phyloP scores from a whole-genome alignment of 352 stramenopile species.

The Globisporangium radiosum region DNA sequence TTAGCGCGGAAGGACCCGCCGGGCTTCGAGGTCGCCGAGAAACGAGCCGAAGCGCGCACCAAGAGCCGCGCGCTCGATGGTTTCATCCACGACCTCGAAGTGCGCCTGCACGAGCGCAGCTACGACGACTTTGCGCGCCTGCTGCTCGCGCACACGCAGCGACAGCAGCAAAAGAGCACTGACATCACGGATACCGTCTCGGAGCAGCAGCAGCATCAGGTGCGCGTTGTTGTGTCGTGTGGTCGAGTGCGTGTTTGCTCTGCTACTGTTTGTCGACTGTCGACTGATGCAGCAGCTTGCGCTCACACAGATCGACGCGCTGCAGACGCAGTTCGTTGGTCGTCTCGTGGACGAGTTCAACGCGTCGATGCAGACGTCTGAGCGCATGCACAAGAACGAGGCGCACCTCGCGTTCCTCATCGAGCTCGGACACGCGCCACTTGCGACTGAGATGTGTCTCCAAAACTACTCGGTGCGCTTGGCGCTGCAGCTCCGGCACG shows the following conservation, averaged over 20 bases:
- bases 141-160: slow-evolving; percentile 35
- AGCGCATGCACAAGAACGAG: slow-evolving; percentile 81
- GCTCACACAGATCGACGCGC: slow-evolving; percentile 29
- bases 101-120: slow-evolving; percentile 54
- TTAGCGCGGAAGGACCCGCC: slow-evolving; percentile 29
- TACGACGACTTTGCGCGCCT: slow-evolving; percentile 54
- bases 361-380: slow-evolving; percentile 64
- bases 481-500: slow-evolving; percentile 61
- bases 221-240: slow-evolving; percentile 8
- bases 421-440: slow-evolving; percentile 49
- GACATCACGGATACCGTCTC: slow-evolving; percentile 28
- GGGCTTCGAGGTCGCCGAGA: slow-evolving; percentile 38
- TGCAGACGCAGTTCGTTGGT: slow-evolving; percentile 47
- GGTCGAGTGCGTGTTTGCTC: neutral
- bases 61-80: slow-evolving; percentile 44
- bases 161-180: slow-evolving; percentile 28
- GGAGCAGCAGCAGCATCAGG: slow-evolving; percentile 34
- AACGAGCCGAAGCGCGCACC: slow-evolving; percentile 35
- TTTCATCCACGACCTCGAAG: slow-evolving; percentile 66
- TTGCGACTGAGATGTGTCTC: slow-evolving; percentile 77
- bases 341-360: slow-evolving; percentile 74
- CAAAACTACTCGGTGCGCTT: slow-evolving; percentile 80
- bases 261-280: too few species aligned
- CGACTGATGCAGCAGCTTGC: neutral
- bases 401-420: slow-evolving; percentile 73